phyloP scores from a whole-genome alignment of 1,139 yeast genomes.

The Blastobotrys serpentis region DNA sequence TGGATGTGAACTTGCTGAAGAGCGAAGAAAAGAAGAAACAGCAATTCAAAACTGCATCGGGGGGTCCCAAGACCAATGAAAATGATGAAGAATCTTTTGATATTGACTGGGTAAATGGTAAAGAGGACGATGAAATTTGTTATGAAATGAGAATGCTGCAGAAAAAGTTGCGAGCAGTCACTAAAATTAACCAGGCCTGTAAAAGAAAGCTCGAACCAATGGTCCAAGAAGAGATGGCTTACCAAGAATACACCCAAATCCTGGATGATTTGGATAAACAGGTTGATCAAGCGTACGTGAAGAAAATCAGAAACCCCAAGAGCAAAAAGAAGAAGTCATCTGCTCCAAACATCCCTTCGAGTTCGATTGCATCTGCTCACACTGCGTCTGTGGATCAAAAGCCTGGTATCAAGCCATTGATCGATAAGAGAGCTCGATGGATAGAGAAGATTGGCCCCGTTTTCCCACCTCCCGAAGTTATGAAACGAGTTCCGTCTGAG shows the following conservation, averaged over 20 bases:
- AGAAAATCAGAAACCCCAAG: conserved; percentile 78
- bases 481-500: conserved; percentile 72
- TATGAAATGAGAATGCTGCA: conserved; percentile 78
- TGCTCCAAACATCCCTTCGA: conserved; percentile 23
- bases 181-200: conserved; percentile 62
- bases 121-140: conserved; percentile 94
- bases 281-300: conserved; percentile 89
- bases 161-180: conserved; percentile 59
- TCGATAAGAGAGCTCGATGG: conserved; percentile 90
- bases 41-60: conserved; percentile 24
- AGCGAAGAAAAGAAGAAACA: conserved; percentile 38
- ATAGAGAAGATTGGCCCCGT: conserved; percentile 83
- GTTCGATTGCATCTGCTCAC: conserved; percentile 39
- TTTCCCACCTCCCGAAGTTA: conserved; percentile 60
- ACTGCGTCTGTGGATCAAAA: conserved; percentile 49
- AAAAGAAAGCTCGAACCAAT: conserved; percentile 67
- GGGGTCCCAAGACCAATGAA: conserved; percentile 7
- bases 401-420: conserved; percentile 70
- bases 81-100: conserved; percentile 38
- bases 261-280: conserved; percentile 93
- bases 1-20: conserved; percentile 47
- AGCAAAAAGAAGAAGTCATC: conserved; percentile 65
- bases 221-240: conserved; percentile 88
- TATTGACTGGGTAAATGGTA: conserved; percentile 73
- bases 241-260: conserved; percentile 89